Evolutionary conservation across 345 rosid species (phyloP).

Genomic region (Eucalyptus shirleyi): DNA sequence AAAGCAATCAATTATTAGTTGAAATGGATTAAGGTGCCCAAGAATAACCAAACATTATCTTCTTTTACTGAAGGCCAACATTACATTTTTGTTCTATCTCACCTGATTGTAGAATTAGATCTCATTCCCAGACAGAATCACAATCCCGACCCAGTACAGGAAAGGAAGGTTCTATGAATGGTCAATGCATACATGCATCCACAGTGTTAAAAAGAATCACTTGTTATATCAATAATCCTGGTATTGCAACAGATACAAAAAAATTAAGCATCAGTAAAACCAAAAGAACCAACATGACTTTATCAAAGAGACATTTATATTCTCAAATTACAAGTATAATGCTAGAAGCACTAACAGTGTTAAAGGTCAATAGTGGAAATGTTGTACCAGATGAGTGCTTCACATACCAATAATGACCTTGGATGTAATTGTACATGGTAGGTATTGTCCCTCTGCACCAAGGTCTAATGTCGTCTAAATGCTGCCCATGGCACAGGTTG

Average conservation of each 20-base stretch:
- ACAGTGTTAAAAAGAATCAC: not conserved
- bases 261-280: not conserved
- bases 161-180: not conserved
- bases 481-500: slow-evolving; percentile 54
- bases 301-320: not conserved
- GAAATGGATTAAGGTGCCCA: not conserved
- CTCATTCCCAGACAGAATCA: not conserved
- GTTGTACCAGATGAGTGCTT: not conserved
- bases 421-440: slow-evolving; percentile 68
- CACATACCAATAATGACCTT: slow-evolving; percentile 78
- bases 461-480: slow-evolving; percentile 47
- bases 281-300: not conserved
- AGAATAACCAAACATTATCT: not conserved
- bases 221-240: not conserved
- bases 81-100: not conserved
- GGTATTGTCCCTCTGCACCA: slow-evolving; percentile 88
- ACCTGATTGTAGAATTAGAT: not conserved
- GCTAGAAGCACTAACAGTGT: not conserved
- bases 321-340: not conserved
- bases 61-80: not conserved
- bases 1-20: not conserved
- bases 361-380: not conserved
- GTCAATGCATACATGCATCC: not conserved
- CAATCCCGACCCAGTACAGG: not conserved
- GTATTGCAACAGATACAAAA: not conserved